Conservation (phyloP, 345 rosid genomes). For the Citrus hindsii region DNA sequence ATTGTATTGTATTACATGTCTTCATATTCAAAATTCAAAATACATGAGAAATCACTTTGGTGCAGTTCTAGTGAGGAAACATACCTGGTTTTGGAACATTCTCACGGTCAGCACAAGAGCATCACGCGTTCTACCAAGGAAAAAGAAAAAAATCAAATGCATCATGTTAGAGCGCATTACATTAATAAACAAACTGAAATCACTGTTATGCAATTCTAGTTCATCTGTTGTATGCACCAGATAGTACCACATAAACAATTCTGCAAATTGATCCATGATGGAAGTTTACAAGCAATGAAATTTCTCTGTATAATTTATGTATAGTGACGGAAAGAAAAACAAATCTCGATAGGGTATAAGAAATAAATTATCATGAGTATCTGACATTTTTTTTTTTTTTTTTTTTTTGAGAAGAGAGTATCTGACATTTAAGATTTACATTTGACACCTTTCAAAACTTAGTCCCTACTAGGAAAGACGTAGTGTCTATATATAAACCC, state of each 20-base stretch:
- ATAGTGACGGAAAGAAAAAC: background rate
- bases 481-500: background rate
- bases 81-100: conserved; percentile 75
- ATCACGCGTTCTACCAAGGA: conserved; percentile 59
- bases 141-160: conserved; percentile 11
- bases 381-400: no score
- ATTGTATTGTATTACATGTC: no score
- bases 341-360: background rate
- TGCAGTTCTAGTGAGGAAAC: background rate
- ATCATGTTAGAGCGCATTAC: background rate
- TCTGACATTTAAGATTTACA: background rate
- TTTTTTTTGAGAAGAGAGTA: no score
- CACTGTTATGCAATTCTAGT: background rate
- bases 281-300: background rate
- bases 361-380: background rate
- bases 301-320: background rate
- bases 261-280: background rate
- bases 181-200: background rate
- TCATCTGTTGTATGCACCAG: background rate
- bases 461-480: background rate
- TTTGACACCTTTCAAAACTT: background rate
- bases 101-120: conserved; percentile 66
- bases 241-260: background rate
- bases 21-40: no score
- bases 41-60: no score